Conservation (phyloP, 768 basidiomycete species). For the Tylopilus sp. region DNA sequence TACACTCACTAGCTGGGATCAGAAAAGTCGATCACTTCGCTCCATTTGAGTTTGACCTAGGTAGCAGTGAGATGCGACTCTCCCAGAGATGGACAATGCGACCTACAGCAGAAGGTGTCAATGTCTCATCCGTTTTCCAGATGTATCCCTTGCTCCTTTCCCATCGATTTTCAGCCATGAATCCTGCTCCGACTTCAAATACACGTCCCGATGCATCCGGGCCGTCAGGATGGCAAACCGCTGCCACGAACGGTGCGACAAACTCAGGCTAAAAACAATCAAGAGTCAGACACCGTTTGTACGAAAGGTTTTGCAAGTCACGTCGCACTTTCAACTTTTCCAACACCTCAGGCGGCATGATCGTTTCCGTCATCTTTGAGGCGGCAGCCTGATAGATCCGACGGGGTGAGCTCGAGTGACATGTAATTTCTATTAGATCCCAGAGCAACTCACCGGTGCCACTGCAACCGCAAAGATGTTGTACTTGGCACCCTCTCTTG, state of each 20-base stretch:
- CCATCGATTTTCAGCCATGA: constrained; percentile 88
- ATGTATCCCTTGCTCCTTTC: constrained; percentile 83
- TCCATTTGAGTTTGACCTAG: constrained; percentile 82
- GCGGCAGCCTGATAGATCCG: constrained; percentile 64
- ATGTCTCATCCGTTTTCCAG: constrained; percentile 86
- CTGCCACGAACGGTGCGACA: constrained; percentile 89
- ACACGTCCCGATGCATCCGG: constrained; percentile 76
- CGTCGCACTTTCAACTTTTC: constrained; percentile 67
- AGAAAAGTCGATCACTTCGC: constrained; percentile 75
- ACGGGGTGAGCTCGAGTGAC: background rate
- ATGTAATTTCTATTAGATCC: background rate
- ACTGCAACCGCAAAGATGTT: constrained; percentile 84
- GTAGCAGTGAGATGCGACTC: background rate
- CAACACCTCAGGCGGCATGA: constrained; percentile 93
- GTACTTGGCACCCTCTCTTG: constrained; percentile 89
- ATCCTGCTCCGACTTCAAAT: constrained; percentile 94
- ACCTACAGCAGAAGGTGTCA: constrained; percentile 90
- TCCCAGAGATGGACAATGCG: background rate
- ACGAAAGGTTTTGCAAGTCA: background rate
- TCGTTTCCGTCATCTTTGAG: constrained; percentile 91
- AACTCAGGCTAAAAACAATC: constrained; percentile 60
- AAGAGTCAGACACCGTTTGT: background rate
- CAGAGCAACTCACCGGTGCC: constrained; percentile 77
- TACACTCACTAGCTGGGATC: constrained; percentile 61
- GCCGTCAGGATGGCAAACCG: constrained; percentile 81